Percentiles rank a stretch among this genome's conserved stretches.
These are phyloP conservation scores for Yamadazyma atmosphaerica DNA, from an alignment of 1,139 yeast genomes.

Conservation along the genomic window DNA sequence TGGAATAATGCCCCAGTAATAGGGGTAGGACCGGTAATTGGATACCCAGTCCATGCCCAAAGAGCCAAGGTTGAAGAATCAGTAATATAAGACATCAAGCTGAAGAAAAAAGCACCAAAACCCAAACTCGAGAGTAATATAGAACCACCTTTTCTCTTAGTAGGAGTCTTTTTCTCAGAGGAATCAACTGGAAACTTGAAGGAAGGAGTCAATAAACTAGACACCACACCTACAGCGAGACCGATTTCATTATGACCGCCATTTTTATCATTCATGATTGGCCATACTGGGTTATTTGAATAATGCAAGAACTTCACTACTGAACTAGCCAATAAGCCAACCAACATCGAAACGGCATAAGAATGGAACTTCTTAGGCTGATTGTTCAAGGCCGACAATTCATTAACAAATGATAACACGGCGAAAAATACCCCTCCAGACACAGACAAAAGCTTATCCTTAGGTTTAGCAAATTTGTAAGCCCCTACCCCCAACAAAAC, in stretches of 20 bases:
- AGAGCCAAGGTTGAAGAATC: constrained; percentile 83
- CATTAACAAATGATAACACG: constrained; percentile 62
- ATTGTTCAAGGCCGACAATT: constrained; percentile 43
- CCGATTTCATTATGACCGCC: constrained; percentile 87
- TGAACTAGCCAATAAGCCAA: constrained; percentile 75
- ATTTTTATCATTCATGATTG: constrained; percentile 80
- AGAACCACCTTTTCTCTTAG: constrained; percentile 34
- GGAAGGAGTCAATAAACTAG: constrained; percentile 57
- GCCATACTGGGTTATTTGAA: constrained; percentile 96
- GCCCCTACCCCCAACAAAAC: constrained; percentile 76
- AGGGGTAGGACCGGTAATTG: constrained; percentile 83
- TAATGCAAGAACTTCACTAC: constrained; percentile 72
- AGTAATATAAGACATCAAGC: constrained; percentile 70
- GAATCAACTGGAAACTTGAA: constrained; percentile 5
- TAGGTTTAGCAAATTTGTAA: constrained; percentile 66
- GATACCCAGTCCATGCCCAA: constrained; percentile 97
- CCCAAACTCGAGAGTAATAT: constrained; percentile 61
- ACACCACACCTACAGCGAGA: constrained; percentile 60
- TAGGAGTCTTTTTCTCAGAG: constrained; percentile 8
- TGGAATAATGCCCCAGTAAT: constrained; percentile 83
- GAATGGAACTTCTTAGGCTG: constrained; percentile 47
- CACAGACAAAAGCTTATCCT: constrained; percentile 60
- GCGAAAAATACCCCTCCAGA: constrained; percentile 69
- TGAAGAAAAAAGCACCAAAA: constrained; percentile 74
- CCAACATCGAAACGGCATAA: constrained; percentile 60